phyloP scores from a whole-genome alignment of 345 rosid genomes.

The Citrus australasica region DNA sequence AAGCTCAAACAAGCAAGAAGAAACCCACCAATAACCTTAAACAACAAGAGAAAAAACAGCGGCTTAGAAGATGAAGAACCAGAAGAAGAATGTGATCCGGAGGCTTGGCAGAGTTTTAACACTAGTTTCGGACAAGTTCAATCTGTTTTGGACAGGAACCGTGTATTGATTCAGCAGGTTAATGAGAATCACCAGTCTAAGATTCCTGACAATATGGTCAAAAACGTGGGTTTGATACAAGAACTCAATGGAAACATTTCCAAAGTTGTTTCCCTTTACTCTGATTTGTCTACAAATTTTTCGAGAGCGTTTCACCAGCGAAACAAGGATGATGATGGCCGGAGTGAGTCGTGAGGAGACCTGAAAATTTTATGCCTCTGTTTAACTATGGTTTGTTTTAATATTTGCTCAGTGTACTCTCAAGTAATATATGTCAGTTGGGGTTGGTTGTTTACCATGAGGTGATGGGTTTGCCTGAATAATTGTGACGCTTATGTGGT shows the following conservation, averaged over 20 bases:
- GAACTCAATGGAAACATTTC: slow-evolving; percentile 84
- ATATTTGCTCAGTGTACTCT: neutral
- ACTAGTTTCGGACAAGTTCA: slow-evolving; percentile 62
- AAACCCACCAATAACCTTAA: neutral
- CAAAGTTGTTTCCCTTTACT: slow-evolving; percentile 74
- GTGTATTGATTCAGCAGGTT: slow-evolving; percentile 74
- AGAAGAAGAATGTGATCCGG: slow-evolving; percentile 41
- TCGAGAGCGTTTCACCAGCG: slow-evolving; percentile 37
- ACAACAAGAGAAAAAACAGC: slow-evolving; percentile 20
- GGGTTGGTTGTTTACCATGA: neutral
- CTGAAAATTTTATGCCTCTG: neutral
- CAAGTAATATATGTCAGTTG: neutral
- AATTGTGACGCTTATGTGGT: slow-evolving; percentile 5
- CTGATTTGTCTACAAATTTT: slow-evolving; percentile 56
- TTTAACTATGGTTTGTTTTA: neutral
- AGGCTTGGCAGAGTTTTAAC: slow-evolving; percentile 57
- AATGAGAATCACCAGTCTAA: slow-evolving; percentile 87
- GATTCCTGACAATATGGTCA: slow-evolving; percentile 74
- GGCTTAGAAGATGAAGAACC: neutral
- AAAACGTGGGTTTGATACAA: slow-evolving; percentile 86
- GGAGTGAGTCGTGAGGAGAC: neutral
- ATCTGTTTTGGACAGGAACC: slow-evolving; percentile 78
- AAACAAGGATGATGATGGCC: slow-evolving; percentile 16
- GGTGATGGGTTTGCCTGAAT: neutral
- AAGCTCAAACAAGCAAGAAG: neutral